Evolutionary conservation across 2,329 filamentous ascomycete species (phyloP), one percentile per base, ranked within the genome.

Genomic region (Penicillium sp.): DNA sequence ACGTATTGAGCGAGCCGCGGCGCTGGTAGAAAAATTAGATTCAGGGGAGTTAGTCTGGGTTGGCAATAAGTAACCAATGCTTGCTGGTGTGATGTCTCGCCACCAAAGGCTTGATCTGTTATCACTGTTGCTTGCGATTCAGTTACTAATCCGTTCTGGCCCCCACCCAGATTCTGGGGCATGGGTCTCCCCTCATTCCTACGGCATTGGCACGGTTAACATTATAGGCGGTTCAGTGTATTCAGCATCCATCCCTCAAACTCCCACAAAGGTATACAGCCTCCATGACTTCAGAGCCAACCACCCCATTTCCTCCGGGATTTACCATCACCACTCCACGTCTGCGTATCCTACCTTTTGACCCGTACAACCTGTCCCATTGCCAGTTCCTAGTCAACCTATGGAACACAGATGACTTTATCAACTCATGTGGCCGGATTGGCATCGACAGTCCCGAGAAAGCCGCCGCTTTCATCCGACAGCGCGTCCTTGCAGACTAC

Each of bases 401-500:
- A 15, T 68, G 63, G 64, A 66, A 65, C 15, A 67, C 63, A 25
- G 61, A 67, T 15, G 57, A 65, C 14, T 66, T 63, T 25, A 50
- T 65, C 60, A 51, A 43, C 4, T 53, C 55, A 15, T 58, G 51
- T 35, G 61, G 66, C 17, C 43, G 43, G 8, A 66, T 65, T 2
- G 48, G 50, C 25, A 49, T 65, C 2, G 35, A 58, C 22, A 56
- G 55, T 4, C 35, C 48, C 0, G 63, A 57, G 37, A 62, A 59
- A 12, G 63, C 63, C 12, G 41, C 38, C 11, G 25, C 60, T 5
- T 67, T 64, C 20, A 60, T 67, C 17, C 20, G 37, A 22, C 28
- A 35, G 7, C 55, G 59, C 7, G 38, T 61, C 1, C 15, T 52
- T 1, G 25, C 51, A 28, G 41, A 57, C 43, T 64, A 67, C 34